A percentile compares a stretch with the other conserved stretches of the same genome.
phyloP scores from a whole-genome alignment of 352 stramenopile genomes.

The Peronospora destructor region DNA sequence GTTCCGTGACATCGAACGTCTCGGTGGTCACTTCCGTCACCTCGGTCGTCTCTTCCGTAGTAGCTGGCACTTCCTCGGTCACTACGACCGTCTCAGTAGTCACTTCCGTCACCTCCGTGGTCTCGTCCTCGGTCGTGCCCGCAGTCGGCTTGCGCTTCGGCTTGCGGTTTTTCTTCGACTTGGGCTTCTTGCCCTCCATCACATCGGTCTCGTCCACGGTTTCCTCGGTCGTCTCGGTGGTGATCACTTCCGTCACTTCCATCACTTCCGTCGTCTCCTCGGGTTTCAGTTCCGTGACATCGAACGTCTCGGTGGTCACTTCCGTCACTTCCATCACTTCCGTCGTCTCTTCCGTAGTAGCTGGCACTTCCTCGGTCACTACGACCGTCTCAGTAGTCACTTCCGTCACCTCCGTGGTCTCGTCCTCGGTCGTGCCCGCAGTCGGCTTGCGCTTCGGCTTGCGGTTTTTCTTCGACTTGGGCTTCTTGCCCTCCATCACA shows the following conservation, averaged over 20 bases:
- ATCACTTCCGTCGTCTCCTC: slow-evolving; percentile 3
- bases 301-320: neutral
- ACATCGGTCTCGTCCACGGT: slow-evolving; percentile 12
- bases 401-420: slow-evolving; percentile 10
- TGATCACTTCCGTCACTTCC: slow-evolving; percentile 5
- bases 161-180: slow-evolving; percentile 17
- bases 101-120: too few relatives aligned
- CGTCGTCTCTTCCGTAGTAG: slow-evolving; percentile 4
- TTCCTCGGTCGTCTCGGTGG: slow-evolving; percentile 2
- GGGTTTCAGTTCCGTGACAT: neutral
- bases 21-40: too few relatives aligned
- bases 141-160: slow-evolving; percentile 11
- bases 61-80: too few relatives aligned
- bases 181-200: slow-evolving; percentile 15
- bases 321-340: too few relatives aligned
- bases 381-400: neutral
- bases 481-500: slow-evolving; percentile 8
- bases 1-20: too few relatives aligned
- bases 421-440: slow-evolving; percentile 3
- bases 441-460: slow-evolving; percentile 10
- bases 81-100: too few relatives aligned
- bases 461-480: slow-evolving; percentile 14
- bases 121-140: neutral
- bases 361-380: neutral
- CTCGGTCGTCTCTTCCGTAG: too few relatives aligned